These are phyloP conservation scores for Fusarium paranaense DNA, from an alignment of 2,329 filamentous ascomycete species.

Conservation along the genomic window DNA sequence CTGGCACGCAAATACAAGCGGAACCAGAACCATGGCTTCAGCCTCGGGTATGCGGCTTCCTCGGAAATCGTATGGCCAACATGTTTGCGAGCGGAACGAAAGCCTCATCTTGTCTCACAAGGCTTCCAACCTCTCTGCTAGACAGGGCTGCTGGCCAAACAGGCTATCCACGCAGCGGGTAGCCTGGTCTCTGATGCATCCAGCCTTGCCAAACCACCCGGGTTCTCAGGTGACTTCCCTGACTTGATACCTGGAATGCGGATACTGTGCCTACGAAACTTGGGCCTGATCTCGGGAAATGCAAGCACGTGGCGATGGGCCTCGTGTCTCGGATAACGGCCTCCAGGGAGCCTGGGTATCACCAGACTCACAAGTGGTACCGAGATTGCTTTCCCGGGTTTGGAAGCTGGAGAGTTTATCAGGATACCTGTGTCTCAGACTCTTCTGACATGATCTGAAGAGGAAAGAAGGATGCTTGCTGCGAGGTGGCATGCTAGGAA, in stretches of 20 bases:
- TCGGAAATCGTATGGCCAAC: neutral
- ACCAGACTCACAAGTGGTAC: conserved; percentile 32
- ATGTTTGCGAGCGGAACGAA: neutral
- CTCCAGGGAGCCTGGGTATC: conserved; percentile 32
- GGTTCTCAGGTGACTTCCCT: neutral
- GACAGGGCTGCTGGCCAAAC: neutral
- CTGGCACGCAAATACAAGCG: neutral
- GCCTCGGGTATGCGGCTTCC: neutral
- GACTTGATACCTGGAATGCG: conserved; percentile 4
- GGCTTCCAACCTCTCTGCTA: neutral
- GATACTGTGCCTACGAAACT: conserved; percentile 46
- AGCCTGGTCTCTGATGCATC: neutral
- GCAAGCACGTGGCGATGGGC: conserved; percentile 31
- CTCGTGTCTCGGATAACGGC: conserved; percentile 33
- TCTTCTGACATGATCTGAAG: neutral
- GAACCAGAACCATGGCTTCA: neutral
- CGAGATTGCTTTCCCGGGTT: conserved; percentile 28
- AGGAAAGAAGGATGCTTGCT: conserved; percentile 26
- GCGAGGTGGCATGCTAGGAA: conserved; percentile 7
- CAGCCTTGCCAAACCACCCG: neutral
- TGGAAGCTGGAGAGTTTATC: conserved; percentile 14
- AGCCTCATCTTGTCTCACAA: neutral
- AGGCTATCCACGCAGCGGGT: neutral
- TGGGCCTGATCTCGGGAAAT: conserved; percentile 46
- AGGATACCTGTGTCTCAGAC: neutral